A percentile compares a stretch with the other conserved stretches of the same genome.
Conservation (phyloP, 169 alveolate genomes). For the Condylostoma magnum region DNA sequence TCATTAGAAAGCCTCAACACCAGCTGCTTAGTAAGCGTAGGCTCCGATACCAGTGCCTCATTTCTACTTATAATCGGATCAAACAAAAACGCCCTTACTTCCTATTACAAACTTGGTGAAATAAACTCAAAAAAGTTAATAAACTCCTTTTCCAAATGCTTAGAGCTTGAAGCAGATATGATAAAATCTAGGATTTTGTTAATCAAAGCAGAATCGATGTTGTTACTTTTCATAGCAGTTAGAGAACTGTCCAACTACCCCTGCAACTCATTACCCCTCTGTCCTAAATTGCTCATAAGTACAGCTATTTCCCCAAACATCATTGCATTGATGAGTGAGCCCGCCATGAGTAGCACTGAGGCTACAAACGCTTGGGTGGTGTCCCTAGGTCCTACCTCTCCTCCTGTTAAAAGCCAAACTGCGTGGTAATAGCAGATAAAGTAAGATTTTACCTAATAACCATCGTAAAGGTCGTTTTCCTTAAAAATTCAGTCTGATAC, state of each 20-base stretch:
- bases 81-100: slow-evolving; percentile 33
- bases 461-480: slow-evolving; percentile 16
- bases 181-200: slow-evolving; percentile 28
- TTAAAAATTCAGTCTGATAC: neutral
- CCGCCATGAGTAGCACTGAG: slow-evolving; percentile 31
- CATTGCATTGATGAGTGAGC: slow-evolving; percentile 52
- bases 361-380: slow-evolving; percentile 21
- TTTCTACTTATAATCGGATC: slow-evolving; percentile 28
- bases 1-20: slow-evolving; percentile 26
- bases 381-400: slow-evolving; percentile 46
- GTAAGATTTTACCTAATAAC: slow-evolving; percentile 20
- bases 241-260: slow-evolving; percentile 36
- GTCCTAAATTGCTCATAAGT: slow-evolving; percentile 24
- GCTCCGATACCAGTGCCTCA: slow-evolving; percentile 21
- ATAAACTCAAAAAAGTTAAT: slow-evolving; percentile 31
- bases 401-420: slow-evolving; percentile 37
- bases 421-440: slow-evolving; percentile 33
- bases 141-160: slow-evolving; percentile 31
- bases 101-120: slow-evolving; percentile 38
- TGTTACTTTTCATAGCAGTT: slow-evolving; percentile 38
- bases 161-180: slow-evolving; percentile 27
- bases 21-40: slow-evolving; percentile 10
- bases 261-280: slow-evolving; percentile 28
- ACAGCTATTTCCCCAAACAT: slow-evolving; percentile 65
- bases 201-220: slow-evolving; percentile 26